Base-by-base conservation (phyloP, 2,329 filamentous ascomycete genomes). In the Colletotrichum australisinense region DNA sequence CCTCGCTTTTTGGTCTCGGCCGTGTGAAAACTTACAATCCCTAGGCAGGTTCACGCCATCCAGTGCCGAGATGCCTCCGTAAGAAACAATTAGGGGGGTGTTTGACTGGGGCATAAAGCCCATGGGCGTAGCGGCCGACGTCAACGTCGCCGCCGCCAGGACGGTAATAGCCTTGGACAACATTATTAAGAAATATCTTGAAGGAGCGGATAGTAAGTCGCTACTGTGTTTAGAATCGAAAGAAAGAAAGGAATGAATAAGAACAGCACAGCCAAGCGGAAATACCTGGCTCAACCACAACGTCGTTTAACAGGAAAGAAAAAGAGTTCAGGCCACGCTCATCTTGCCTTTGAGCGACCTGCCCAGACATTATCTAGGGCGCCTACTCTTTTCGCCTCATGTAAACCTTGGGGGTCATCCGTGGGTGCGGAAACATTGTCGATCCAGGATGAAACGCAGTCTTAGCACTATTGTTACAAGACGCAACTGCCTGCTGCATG, bases 101-200 rank as follows among this genome's bases (percentile, higher is more conserved):
- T 80, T 77, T n/a, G 80, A 79, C 19, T 78, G 77, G 1, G 86
- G 86, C 59, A 79, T 74, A 75, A 87, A 87, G 30, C 84, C 83
- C 11, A 78, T 59, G 5, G 86, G 85, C 14, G 85, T 86, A 9
- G 78, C 78, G 11, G 84, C 86, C 32, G 83, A 77, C 26, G 79
- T 78, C 52, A 79, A 67, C 42, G 82, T 78, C 56, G 80, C 80
- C 46, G 81, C 80, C 63, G 78, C 79, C 53, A 80, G 76, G 67
- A 78, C 76, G 32, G 79, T 52, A 42, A 84, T 49, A 42, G 75
- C 80, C 75, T 78, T 78, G 59, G 77, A 80, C 42, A 81, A 65
- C 81, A 85, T 84, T 72, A 77, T 79, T 71, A 70, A 62, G 26
- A 58, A 63, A 42, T 55, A 63, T 55, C 19, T 67, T 26, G 62